Base-by-base conservation (phyloP, 23 red algal genomes). In the Chondrus crispus region DNA sequence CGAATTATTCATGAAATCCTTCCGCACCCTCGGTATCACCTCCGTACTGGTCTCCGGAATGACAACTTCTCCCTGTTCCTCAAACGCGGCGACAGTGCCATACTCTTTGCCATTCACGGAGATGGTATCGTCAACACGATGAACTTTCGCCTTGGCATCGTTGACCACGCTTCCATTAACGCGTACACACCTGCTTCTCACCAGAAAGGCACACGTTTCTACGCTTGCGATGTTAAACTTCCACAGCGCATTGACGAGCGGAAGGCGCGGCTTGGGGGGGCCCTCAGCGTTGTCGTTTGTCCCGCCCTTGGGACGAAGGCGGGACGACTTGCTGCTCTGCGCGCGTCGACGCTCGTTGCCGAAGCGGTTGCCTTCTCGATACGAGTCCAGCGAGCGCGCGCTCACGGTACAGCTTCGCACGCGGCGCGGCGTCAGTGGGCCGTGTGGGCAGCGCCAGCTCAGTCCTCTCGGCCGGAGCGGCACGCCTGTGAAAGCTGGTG, bases 21-120 rank as follows among this genome's bases (percentile, higher is more conserved):
- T 78, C 36, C 80, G 87, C 44, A 10, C 11, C 13, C 87, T 57
- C 14, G 87, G 87, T 39, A 62, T 37, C 48, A 79, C 11, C 28
- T 81, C 71, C 16, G 19, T 3, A 2, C 32, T 41, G 16, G 13
- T 9, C 6, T n/a, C 60, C 7, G 9, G 26, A 22, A 8, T 66
- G 9, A 43, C 36, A 35, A 57, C 64, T 32, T 79, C 46, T 18
- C 48, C 87, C 47, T 90, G 64, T 47, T 80, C 64, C n/a, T n/a
- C n/a, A n/a, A n/a, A n/a, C n/a, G n/a, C n/a, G n/a, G n/a, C n/a
- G 36, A 90, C 70, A 32, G 87, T 90, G 42, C 87, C 87, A 28
- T 80, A 90, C 22, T 90, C 87, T 3, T 39, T 78, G 18, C 70
- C 87, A 90, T 75, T 90, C 12, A 90, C 72, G 50, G 29, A 64